phyloP scores from a whole-genome alignment of 2,329 filamentous ascomycete genomes.

The Fusarium neocosmosporiellum region DNA sequence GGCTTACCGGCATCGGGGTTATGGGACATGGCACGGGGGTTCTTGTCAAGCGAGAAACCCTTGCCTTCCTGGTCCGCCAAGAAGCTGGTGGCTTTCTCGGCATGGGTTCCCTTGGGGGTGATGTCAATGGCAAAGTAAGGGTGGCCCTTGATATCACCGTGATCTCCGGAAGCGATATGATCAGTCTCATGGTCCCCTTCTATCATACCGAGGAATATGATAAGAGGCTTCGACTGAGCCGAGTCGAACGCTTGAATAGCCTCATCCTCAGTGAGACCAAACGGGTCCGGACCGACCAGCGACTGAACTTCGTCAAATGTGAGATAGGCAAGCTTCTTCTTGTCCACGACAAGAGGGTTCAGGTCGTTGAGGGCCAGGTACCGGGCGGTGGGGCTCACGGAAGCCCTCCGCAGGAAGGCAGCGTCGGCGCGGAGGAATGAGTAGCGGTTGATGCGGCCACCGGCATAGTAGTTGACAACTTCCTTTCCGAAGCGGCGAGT shows the following conservation, averaged over 20 bases:
- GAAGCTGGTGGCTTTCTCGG: constrained; percentile 68
- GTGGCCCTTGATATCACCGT: constrained; percentile 78
- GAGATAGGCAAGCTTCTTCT: constrained; percentile 74
- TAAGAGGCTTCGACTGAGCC: constrained; percentile 70
- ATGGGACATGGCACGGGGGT: constrained; percentile 71
- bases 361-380: constrained; percentile 86
- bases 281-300: constrained; percentile 79
- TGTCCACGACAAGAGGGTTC: constrained; percentile 72
- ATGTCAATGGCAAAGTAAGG: constrained; percentile 94
- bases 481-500: constrained; percentile 82
- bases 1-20: constrained; percentile 69
- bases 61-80: constrained; percentile 57
- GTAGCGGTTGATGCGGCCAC: constrained; percentile 80
- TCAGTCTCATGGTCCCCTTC: constrained; percentile 66
- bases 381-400: constrained; percentile 71
- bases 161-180: constrained; percentile 50
- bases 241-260: constrained; percentile 81
- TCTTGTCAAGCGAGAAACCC: constrained; percentile 74
- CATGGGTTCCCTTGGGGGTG: constrained; percentile 74
- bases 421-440: constrained; percentile 80
- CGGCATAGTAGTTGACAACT: constrained; percentile 85
- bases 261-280: constrained; percentile 77
- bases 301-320: constrained; percentile 74
- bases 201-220: constrained; percentile 88
- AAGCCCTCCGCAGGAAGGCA: constrained; percentile 75